phyloP scores from a whole-genome alignment of 2,329 filamentous ascomycete genomes.

The Hirsutella thompsonii region DNA sequence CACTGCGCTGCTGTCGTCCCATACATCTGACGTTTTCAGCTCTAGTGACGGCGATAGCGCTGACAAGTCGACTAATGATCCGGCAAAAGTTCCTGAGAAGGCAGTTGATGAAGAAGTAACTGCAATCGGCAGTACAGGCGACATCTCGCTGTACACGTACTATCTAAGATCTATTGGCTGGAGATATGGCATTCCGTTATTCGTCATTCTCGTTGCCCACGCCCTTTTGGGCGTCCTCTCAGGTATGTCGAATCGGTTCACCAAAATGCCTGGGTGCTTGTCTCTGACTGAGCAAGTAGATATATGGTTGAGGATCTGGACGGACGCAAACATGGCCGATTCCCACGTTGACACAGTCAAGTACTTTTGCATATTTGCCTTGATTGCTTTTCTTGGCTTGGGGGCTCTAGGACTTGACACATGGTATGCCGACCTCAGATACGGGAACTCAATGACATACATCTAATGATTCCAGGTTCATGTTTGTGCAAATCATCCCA shows the following conservation, averaged over 20 bases:
- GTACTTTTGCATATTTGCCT: neutral
- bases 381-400: neutral
- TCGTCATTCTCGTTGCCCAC: neutral
- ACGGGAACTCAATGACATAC: neutral
- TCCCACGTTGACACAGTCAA: neutral
- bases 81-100: no score
- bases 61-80: neutral
- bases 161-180: constrained; percentile 1
- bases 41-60: no score
- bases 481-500: neutral
- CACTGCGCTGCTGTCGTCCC: no score
- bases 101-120: neutral
- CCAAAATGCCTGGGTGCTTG: no score
- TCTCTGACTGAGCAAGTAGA: no score
- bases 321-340: constrained; percentile 1
- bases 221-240: neutral
- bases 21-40: no score
- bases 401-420: no score
- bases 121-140: neutral
- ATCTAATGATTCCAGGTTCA: constrained; percentile 1
- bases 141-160: constrained; percentile 1
- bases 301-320: constrained; percentile 1
- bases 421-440: neutral
- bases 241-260: neutral
- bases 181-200: neutral